Base-by-base conservation (phyloP, 805 yeast genomes). In the Starmerella scarabaei region DNA sequence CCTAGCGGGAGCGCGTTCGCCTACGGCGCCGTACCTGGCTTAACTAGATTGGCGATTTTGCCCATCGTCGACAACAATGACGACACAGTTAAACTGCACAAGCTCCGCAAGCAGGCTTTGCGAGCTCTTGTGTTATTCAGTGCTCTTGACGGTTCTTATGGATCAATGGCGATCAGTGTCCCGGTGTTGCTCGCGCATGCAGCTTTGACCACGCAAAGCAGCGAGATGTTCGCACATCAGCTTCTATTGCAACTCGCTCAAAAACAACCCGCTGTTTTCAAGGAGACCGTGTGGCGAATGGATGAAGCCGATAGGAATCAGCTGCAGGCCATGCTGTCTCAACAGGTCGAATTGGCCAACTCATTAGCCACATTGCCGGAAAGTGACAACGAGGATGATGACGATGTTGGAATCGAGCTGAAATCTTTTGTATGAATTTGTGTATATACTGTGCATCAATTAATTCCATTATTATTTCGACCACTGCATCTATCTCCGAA, bases 251-350 rank as follows among this genome's bases (percentile, higher is more conserved):
- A 52, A 33, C 45, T 63, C 16, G 58, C 61, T 2, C 37, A 45
- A 11, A 36, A 45, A 17, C 58, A 60, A 33, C 50, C 58, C 8
- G 43, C 38, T 15, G 39, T 49, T 20, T 63, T 63, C 64, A 65
- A 53, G 35, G 36, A 18, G 37, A 60, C 26, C 54, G 75, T 32
- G 68, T 73, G 54, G 53, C 51, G 26, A 48, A 74, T 56, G 68
- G 70, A 37, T 63, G 69, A 46, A 3, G 35, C 21, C 1, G 55
- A 53, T 23, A 41, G 46, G 11, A 28, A n/a, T 2, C 7, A 30
- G 6, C 41, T 50, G 3, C 54, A 51, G 42, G 21, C 29, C 28
- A 40, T 52, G 15, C 37, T 52, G 21, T 44, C 48, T 17, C 34
- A 28, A 18, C 34, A 28, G 18, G 35, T 44, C 8, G 42, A 42